Conservation (phyloP, 345 rosid species). For the Syzygium aromaticum region DNA sequence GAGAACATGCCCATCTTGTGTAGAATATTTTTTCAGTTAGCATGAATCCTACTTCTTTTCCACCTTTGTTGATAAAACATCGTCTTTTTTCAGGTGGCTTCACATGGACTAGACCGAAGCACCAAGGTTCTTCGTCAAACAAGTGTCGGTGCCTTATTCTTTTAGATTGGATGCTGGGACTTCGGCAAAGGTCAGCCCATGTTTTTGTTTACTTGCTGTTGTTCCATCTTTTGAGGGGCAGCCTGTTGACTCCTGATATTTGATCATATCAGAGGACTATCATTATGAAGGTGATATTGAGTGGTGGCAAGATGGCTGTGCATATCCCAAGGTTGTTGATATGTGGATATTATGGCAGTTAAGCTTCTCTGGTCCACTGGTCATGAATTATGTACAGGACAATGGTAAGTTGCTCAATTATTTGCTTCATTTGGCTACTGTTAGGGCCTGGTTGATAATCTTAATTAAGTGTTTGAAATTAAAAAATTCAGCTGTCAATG, state of each 20-base stretch:
- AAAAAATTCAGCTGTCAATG: background rate
- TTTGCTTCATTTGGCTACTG: background rate
- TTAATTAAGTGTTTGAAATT: background rate
- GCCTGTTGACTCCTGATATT: background rate
- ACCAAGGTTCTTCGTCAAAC: constrained; percentile 78
- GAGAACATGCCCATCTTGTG: background rate
- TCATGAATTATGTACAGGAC: background rate
- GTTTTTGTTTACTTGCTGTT: background rate
- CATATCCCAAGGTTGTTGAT: background rate
- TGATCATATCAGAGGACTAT: background rate
- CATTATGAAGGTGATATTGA: background rate
- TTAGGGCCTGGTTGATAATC: background rate
- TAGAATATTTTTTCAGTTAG: background rate
- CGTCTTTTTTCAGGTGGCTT: constrained; percentile 51
- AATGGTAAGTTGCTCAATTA: background rate
- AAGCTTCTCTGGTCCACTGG: background rate
- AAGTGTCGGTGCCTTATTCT: constrained; percentile 43
- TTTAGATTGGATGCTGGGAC: constrained; percentile 1
- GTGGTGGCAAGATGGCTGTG: background rate
- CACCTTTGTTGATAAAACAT: background rate
- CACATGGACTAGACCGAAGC: constrained; percentile 84
- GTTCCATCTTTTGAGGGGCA: background rate
- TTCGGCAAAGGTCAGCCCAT: background rate
- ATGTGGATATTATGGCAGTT: background rate
- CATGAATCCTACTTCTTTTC: background rate